phyloP scores from a whole-genome alignment of 2,329 filamentous ascomycete species.

The Sarocladium brachiariae region DNA sequence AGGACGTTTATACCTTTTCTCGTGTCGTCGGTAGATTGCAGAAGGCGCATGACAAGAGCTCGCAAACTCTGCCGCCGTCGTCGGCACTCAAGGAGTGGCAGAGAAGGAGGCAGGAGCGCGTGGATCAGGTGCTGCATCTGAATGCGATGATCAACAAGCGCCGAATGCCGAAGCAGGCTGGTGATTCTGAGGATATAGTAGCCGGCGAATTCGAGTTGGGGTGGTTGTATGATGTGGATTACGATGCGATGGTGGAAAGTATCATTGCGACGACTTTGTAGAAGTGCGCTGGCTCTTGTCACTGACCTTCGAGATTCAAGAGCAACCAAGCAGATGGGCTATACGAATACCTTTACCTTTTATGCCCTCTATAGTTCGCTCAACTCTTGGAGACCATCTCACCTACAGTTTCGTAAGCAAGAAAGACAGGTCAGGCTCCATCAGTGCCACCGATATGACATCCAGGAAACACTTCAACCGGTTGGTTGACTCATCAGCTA shows the following conservation, averaged over 20 bases:
- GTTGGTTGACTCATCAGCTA: no score
- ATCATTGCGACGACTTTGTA: constrained; percentile 17
- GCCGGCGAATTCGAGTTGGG: constrained; percentile 26
- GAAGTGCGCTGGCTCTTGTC: no score
- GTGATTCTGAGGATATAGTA: constrained; percentile 17
- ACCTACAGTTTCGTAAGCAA: no score
- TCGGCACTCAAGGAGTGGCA: constrained; percentile 37
- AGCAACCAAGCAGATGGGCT: no score
- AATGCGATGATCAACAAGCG: constrained; percentile 41
- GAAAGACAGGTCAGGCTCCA: no score
- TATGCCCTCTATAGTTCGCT: no score
- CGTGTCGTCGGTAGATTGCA: constrained; percentile 25
- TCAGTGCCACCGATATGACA: no score
- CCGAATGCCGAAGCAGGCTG: constrained; percentile 31
- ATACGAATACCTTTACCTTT: no score
- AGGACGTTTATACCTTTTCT: constrained; percentile 41
- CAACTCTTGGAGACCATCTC: no score
- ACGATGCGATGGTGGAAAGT: constrained; percentile 26
- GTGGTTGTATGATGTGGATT: constrained; percentile 36
- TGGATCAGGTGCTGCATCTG: constrained; percentile 40
- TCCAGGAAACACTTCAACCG: no score
- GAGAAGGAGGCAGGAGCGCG: constrained; percentile 35
- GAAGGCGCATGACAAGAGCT: constrained; percentile 18
- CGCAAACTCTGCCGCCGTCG: background rate
- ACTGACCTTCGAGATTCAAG: no score